These are phyloP conservation scores for Aquilaria sinensis DNA, from an alignment of 345 rosid genomes.

Conservation along the genomic window DNA sequence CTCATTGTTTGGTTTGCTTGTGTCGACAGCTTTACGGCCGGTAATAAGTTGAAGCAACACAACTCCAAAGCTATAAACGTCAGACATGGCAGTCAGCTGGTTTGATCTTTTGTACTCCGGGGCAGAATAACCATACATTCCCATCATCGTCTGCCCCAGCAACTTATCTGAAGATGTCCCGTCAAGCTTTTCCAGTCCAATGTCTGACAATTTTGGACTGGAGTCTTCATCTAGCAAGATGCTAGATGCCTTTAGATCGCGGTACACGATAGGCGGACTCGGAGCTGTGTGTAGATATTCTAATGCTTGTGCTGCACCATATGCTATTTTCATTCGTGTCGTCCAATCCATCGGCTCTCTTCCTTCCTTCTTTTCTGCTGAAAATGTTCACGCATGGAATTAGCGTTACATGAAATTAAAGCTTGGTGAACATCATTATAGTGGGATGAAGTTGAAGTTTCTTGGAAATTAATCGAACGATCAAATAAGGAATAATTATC, in stretches of 20 bases:
- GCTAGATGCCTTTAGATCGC: conserved; percentile 62
- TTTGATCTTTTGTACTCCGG: conserved; percentile 69
- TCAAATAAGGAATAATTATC: too few relatives aligned
- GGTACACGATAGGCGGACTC: conserved; percentile 47
- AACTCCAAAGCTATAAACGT: conserved; percentile 81
- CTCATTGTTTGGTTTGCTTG: conserved; percentile 52
- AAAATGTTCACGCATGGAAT: not conserved
- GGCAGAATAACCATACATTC: conserved; percentile 72
- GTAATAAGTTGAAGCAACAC: conserved; percentile 69
- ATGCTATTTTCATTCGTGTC: conserved; percentile 54
- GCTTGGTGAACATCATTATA: too few relatives aligned
- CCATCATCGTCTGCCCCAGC: conserved; percentile 45
- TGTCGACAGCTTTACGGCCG: conserved; percentile 64
- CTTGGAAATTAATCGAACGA: too few relatives aligned
- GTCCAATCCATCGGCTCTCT: conserved; percentile 45
- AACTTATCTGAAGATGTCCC: conserved; percentile 34
- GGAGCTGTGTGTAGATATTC: conserved; percentile 55
- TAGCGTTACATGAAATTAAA: not conserved
- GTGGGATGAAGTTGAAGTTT: too few relatives aligned
- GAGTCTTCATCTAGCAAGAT: conserved; percentile 46
- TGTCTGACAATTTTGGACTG: conserved; percentile 53
- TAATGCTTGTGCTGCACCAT: conserved; percentile 58
- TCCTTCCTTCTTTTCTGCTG: conserved; percentile 26
- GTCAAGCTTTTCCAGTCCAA: conserved; percentile 52
- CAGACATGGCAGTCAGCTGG: conserved; percentile 47